These are phyloP conservation scores for Moringa oleifera DNA, from an alignment of 345 rosid species.

Conservation along the genomic window DNA sequence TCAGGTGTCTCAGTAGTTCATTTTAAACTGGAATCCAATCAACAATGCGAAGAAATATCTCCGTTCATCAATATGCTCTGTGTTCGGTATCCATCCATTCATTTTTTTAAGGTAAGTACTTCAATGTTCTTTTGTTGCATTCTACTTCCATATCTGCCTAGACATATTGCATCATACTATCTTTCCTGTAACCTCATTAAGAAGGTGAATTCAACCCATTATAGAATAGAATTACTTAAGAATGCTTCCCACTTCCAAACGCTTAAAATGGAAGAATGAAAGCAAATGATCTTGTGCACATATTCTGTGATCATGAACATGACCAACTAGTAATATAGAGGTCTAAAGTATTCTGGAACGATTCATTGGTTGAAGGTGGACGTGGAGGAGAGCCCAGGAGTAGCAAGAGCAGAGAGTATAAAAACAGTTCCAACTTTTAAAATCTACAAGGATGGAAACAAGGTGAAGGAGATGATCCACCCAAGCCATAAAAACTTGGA, in stretches of 20 bases:
- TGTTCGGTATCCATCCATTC: conserved; percentile 32
- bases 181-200: not conserved
- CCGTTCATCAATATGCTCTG: conserved; percentile 34
- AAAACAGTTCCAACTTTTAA: conserved; percentile 73
- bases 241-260: not conserved
- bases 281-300: not conserved
- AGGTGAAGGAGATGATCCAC: conserved; percentile 70
- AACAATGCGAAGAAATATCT: conserved; percentile 32
- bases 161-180: not conserved
- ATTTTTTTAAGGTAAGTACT: conserved; percentile 29
- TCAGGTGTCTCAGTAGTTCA: conserved; percentile 38
- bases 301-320: not conserved
- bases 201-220: not conserved
- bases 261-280: not conserved
- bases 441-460: conserved; percentile 61
- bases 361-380: conserved; percentile 44
- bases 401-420: conserved; percentile 60
- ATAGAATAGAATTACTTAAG: not conserved
- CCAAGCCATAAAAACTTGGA: conserved; percentile 66
- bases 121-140: not conserved
- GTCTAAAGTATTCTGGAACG: not conserved
- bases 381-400: conserved; percentile 48
- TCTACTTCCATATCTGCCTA: not conserved
- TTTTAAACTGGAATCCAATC: conserved; percentile 26
- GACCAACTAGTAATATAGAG: not conserved